A percentile compares a stretch with the other conserved stretches of the same genome.
Conservation (phyloP, 768 basidiomycete species). For the Galerina sulciceps region DNA sequence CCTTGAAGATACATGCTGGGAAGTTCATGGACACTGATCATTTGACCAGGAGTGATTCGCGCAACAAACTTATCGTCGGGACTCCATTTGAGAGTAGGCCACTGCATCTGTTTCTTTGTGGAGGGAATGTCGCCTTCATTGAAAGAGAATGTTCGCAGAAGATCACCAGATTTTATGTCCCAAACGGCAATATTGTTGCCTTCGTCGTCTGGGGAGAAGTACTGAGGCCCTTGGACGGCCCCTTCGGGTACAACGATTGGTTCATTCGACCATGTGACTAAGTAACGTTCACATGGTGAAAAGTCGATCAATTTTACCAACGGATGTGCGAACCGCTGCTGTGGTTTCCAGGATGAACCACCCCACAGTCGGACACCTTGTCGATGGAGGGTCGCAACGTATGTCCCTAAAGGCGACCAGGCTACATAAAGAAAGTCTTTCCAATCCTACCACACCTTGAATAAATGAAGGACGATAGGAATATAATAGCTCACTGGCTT, state of each 20-base stretch:
- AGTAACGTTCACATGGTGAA: constrained; percentile 94
- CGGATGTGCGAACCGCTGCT: constrained; percentile 93
- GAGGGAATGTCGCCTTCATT: constrained; percentile 60
- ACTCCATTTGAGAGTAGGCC: constrained; percentile 98
- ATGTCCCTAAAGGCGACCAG: constrained; percentile 98
- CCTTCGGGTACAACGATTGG: constrained; percentile 86
- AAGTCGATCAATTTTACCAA: constrained; percentile 96
- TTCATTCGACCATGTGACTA: constrained; percentile 97
- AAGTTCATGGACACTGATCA: constrained; percentile 96
- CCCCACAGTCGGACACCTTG: constrained; percentile 98
- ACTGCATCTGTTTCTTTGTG: constrained; percentile 83
- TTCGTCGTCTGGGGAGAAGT: constrained; percentile 92
- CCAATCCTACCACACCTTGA: constrained; percentile 70
- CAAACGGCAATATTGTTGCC: constrained; percentile 98
- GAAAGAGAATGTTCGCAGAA: constrained; percentile 88
- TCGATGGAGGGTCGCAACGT: constrained; percentile 89
- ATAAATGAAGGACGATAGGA: constrained; percentile 7
- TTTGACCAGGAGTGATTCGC: constrained; percentile 84
- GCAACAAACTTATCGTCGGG: constrained; percentile 95
- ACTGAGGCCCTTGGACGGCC: constrained; percentile 80
- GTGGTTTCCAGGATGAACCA: constrained; percentile 85
- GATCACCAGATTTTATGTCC: constrained; percentile 93
- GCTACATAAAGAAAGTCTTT: constrained; percentile 92
- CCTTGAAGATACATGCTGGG: constrained; percentile 93
- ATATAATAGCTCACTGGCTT: constrained; percentile 62